These are phyloP conservation scores for Paraphoma chrysanthemicola DNA, from an alignment of 2,329 filamentous ascomycete species.

Conservation along the genomic window DNA sequence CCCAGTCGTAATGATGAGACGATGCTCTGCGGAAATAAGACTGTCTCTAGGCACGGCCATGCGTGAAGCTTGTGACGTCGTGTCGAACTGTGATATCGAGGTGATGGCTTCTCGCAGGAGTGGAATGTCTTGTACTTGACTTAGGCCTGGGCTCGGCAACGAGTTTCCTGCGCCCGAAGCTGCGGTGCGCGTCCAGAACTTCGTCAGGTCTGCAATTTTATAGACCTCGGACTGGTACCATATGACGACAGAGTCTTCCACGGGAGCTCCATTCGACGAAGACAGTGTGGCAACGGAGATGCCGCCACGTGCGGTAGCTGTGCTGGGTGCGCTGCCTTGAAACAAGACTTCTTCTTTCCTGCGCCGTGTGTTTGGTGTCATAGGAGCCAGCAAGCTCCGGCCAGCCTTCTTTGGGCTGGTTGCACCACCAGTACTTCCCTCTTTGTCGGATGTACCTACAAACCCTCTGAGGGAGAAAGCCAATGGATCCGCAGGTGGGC, in stretches of 20 bases:
- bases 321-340: conserved; percentile 44
- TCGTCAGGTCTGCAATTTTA: conserved; percentile 53
- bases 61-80: conserved; percentile 46
- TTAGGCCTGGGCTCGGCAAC: conserved; percentile 50
- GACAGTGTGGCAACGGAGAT: conserved; percentile 48
- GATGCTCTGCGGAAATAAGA: conserved; percentile 53
- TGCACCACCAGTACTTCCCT: conserved; percentile 21
- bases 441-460: conserved; percentile 37
- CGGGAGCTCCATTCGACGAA: conserved; percentile 36
- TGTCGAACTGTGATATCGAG: conserved; percentile 53
- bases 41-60: conserved; percentile 55
- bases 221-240: conserved; percentile 56
- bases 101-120: conserved; percentile 53
- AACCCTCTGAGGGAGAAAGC: conserved; percentile 47
- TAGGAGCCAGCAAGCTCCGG: conserved; percentile 52
- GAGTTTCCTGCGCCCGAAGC: conserved; percentile 43
- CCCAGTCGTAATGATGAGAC: conserved; percentile 51
- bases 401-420: conserved; percentile 44
- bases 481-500: conserved; percentile 33
- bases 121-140: conserved; percentile 50
- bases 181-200: conserved; percentile 54
- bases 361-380: conserved; percentile 60
- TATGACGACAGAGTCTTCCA: conserved; percentile 55
- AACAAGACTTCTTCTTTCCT: conserved; percentile 55
- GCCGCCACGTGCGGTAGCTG: conserved; percentile 49